Evolutionary conservation across 1,139 yeast species (phyloP), one percentile per base, ranked within the genome.

Genomic region (Hansenula lynferdii): DNA sequence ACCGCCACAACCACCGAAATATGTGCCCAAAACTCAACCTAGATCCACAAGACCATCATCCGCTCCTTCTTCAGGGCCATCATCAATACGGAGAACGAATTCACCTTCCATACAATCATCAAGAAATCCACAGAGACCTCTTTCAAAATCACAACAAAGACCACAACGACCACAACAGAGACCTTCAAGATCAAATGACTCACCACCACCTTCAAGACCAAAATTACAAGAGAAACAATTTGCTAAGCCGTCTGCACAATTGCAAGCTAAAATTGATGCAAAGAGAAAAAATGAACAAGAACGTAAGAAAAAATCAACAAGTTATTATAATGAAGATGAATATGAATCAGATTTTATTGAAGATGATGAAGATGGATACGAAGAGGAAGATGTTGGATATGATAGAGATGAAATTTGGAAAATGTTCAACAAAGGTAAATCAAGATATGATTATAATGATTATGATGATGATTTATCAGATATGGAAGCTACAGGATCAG

Each of bases 401-500:
- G 84, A 85, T 50, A 65, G 92, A 38, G 90, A 84, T 45, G 96
- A 89, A 58, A 89, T 90, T 35, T 87, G 96, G 96, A 78, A 80
- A 26, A 74, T 90, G 61, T 85, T 89, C 60, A 82, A 80, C 55
- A 70, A 77, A 40, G 86, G 89, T 4, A 72, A 72, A 47, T 67
- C 71, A 40, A 62, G 81, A 31, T 53, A 66, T 1, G 62, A 69
- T 35, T 67, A 66, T 44, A 60, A 66, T 31, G 69, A 69, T 44
- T 78, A 52, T 26, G 70, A 73, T 37, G 81, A 79, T 41, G 79
- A 80, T 38, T 71, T 72, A 26, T 86, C 81, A 43, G 95, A 85
- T 54, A 90, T 90, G 97, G 97, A 90, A 56, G 96, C 96, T 8
- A 83, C 94, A 1, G 97, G 96, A 17, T 80, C 80, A 22, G 96